Conservation (phyloP, 768 basidiomycete species). For the Lactarius sanguifluus region DNA sequence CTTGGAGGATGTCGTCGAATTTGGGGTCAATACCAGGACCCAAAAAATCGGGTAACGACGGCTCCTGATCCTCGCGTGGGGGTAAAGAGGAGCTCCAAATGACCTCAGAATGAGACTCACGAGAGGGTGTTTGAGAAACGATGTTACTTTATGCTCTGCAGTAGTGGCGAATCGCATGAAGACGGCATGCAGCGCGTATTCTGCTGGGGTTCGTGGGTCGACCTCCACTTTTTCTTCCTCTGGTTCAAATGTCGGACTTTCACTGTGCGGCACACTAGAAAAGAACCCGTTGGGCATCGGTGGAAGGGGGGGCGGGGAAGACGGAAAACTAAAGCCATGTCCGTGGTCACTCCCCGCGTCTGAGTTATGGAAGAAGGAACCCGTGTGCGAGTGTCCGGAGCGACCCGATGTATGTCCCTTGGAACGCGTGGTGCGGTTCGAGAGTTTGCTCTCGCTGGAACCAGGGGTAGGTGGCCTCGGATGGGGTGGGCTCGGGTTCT, state of each 20-base stretch:
- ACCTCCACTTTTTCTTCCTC: slow-evolving; percentile 67
- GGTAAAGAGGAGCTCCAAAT: neutral
- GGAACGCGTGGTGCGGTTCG: slow-evolving; percentile 44
- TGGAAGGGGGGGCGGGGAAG: slow-evolving; percentile 77
- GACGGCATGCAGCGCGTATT: slow-evolving; percentile 85
- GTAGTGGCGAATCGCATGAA: slow-evolving; percentile 83
- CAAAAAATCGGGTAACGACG: slow-evolving; percentile 62
- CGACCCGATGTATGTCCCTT: slow-evolving; percentile 63
- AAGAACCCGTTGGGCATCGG: slow-evolving; percentile 63
- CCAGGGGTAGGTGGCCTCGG: slow-evolving; percentile 62
- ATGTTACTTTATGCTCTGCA: slow-evolving; percentile 78
- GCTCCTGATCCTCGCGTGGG: slow-evolving; percentile 60
- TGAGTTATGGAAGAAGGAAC: slow-evolving; percentile 68
- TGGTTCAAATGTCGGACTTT: slow-evolving; percentile 48
- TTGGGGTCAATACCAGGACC: slow-evolving; percentile 71
- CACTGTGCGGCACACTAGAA: slow-evolving; percentile 43
- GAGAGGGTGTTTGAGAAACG: slow-evolving; percentile 64
- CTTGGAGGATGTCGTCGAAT: slow-evolving; percentile 83
- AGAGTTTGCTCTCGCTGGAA: slow-evolving; percentile 45
- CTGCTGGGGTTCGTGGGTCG: slow-evolving; percentile 80
- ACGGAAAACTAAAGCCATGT: slow-evolving; percentile 39
- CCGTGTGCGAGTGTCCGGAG: slow-evolving; percentile 75
- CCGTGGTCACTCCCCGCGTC: slow-evolving; percentile 73
- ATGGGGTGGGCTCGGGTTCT: slow-evolving; percentile 51
- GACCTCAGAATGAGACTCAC: slow-evolving; percentile 44